These are phyloP conservation scores for Arthrobotrys sinensis DNA, from an alignment of 2,329 filamentous ascomycete genomes.

Conservation along the genomic window DNA sequence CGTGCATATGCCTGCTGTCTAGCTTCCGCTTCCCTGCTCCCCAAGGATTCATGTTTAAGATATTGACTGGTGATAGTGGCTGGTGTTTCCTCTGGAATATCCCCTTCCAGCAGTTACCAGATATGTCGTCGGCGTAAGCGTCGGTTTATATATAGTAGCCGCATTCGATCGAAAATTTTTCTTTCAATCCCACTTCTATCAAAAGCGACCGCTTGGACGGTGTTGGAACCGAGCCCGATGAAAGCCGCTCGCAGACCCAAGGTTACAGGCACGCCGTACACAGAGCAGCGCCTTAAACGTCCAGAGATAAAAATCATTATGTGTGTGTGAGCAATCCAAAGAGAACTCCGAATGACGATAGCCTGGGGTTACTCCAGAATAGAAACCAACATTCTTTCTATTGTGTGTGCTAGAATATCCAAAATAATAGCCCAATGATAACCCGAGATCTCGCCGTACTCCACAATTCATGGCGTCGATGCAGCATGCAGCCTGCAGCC, in stretches of 20 bases:
- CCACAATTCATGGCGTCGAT: conserved; percentile 56
- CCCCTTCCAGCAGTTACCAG: conserved; percentile 54
- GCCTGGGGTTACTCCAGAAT: conserved; percentile 26
- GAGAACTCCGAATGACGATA: conserved; percentile 27
- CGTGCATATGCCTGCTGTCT: conserved; percentile 58
- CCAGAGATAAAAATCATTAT: not conserved
- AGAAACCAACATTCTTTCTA: conserved; percentile 14
- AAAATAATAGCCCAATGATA: conserved; percentile 52
- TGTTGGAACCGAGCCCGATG: conserved; percentile 48
- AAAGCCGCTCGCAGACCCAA: conserved; percentile 54
- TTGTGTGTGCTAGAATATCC: conserved; percentile 37
- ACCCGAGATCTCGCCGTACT: conserved; percentile 59
- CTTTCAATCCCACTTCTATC: conserved; percentile 20
- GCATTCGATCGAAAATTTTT: conserved; percentile 56
- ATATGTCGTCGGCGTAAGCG: conserved; percentile 40
- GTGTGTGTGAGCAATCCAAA: not conserved
- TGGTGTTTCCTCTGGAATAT: conserved; percentile 45
- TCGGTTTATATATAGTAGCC: conserved; percentile 60
- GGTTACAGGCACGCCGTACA: conserved; percentile 24
- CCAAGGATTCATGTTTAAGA: conserved; percentile 59
- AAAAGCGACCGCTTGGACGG: conserved; percentile 33
- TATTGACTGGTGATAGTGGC: conserved; percentile 59
- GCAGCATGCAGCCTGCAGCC: conserved; percentile 55
- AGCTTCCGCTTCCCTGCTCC: conserved; percentile 52
- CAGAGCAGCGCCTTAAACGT: conserved; percentile 9